These are phyloP conservation scores for Clavaria fumosa DNA, from an alignment of 768 basidiomycete genomes.

Conservation along the genomic window DNA sequence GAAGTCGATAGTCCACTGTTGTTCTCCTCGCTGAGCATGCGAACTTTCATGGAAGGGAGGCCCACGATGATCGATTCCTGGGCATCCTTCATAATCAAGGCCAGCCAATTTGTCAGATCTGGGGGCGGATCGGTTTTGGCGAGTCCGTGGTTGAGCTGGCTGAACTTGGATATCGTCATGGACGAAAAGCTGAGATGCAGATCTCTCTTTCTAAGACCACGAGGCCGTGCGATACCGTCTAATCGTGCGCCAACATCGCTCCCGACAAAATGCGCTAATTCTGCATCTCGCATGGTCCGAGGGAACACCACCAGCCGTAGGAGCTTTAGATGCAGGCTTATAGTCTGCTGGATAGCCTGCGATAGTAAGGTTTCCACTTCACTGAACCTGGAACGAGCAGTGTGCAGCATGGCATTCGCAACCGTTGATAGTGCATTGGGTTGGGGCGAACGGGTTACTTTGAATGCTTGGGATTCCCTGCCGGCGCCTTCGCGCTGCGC, in stretches of 20 bases:
- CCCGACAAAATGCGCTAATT: conserved; percentile 63
- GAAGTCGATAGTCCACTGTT: conserved; percentile 20
- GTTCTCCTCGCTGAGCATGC: conserved; percentile 59
- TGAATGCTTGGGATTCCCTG: conserved; percentile 64
- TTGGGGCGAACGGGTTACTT: conserved; percentile 51
- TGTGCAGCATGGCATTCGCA: conserved; percentile 71
- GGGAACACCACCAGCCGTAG: conserved; percentile 66
- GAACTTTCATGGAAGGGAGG: conserved; percentile 67
- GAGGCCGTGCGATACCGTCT: conserved; percentile 42
- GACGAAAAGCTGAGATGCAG: conserved; percentile 58
- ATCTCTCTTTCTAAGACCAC: conserved; percentile 37
- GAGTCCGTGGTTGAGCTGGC: conserved; percentile 39
- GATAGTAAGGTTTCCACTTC: conserved; percentile 46
- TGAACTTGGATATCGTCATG: conserved; percentile 62
- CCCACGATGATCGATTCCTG: conserved; percentile 64
- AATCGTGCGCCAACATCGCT: conserved; percentile 54
- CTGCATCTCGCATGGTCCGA: conserved; percentile 60
- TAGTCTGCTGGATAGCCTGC: conserved; percentile 53
- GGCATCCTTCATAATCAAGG: conserved; percentile 40
- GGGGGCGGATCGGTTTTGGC: conserved; percentile 21
- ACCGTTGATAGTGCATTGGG: conserved; percentile 74
- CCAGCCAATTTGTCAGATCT: conserved; percentile 44
- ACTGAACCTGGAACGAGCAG: conserved; percentile 55
- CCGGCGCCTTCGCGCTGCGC: conserved; percentile 63
- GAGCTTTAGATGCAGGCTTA: conserved; percentile 50